These are phyloP conservation scores for Sporobolomyces pararoseus DNA, from an alignment of 768 basidiomycete genomes.

Conservation along the genomic window DNA sequence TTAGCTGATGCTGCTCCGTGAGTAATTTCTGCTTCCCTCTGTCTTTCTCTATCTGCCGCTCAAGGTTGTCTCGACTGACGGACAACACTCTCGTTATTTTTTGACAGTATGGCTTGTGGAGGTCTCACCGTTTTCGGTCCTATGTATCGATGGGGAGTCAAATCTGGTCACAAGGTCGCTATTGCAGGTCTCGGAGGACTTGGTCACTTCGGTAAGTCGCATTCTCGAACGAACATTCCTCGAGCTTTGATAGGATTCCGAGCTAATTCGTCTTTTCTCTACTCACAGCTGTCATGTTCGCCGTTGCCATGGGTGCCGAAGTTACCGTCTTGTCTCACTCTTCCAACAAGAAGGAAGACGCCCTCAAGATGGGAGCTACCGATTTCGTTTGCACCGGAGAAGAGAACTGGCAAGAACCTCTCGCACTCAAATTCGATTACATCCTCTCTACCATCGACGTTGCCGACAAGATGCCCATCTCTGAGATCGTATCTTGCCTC, in stretches of 20 bases:
- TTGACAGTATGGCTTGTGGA: slow-evolving; percentile 48
- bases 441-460: slow-evolving; percentile 49
- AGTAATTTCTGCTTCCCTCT: no score
- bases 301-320: slow-evolving; percentile 45
- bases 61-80: no score
- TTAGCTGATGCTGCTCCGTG: slow-evolving; percentile 46
- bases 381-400: slow-evolving; percentile 55
- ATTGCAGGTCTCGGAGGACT: slow-evolving; percentile 66
- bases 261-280: background rate
- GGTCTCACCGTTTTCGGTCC: slow-evolving; percentile 51
- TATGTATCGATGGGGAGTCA: slow-evolving; percentile 53
- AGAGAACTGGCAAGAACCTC: slow-evolving; percentile 33
- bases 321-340: slow-evolving; percentile 46
- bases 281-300: slow-evolving; percentile 26
- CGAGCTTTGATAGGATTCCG: no score
- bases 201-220: slow-evolving; percentile 31
- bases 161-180: slow-evolving; percentile 62
- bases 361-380: slow-evolving; percentile 59
- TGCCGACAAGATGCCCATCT: slow-evolving; percentile 51
- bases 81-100: no score
- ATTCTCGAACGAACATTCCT: no score
- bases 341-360: slow-evolving; percentile 56
- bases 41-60: no score
- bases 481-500: slow-evolving; percentile 58
- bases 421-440: slow-evolving; percentile 46